phyloP scores from a whole-genome alignment of 2,329 filamentous ascomycete genomes.

The Colletotrichum horii region DNA sequence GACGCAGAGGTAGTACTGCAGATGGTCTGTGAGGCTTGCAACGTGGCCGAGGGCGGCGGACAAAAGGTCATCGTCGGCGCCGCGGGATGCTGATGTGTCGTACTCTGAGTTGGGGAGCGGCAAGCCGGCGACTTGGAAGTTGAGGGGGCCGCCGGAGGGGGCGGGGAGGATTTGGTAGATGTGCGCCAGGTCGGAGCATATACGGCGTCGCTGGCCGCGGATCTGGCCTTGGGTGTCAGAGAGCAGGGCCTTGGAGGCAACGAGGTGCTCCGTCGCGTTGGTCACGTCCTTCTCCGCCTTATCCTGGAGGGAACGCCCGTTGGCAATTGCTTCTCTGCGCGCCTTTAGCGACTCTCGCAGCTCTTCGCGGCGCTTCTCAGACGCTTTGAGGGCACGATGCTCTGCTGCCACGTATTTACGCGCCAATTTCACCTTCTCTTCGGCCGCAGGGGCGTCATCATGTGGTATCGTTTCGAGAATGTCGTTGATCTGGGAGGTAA shows the following conservation, averaged over 20 bases:
- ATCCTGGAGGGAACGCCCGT: slow-evolving; percentile 65
- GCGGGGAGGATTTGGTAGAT: slow-evolving; percentile 82
- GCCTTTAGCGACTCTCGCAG: slow-evolving; percentile 69
- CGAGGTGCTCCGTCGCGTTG: slow-evolving; percentile 64
- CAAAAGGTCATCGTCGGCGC: slow-evolving; percentile 68
- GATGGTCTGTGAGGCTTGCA: slow-evolving; percentile 73
- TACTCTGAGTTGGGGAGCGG: slow-evolving; percentile 82
- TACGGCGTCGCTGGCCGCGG: slow-evolving; percentile 85
- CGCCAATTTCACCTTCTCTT: slow-evolving; percentile 53
- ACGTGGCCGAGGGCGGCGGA: slow-evolving; percentile 84
- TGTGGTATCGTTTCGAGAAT: slow-evolving; percentile 49
- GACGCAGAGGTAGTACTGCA: slow-evolving; percentile 83
- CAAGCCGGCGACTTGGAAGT: slow-evolving; percentile 83
- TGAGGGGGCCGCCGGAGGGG: slow-evolving; percentile 63
- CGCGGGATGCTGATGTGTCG: slow-evolving; percentile 50
- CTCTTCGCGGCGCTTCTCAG: slow-evolving; percentile 68
- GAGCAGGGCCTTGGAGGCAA: slow-evolving; percentile 59
- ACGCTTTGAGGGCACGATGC: slow-evolving; percentile 67
- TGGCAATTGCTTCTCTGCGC: slow-evolving; percentile 70
- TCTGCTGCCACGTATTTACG: slow-evolving; percentile 66
- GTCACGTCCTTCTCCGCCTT: slow-evolving; percentile 65
- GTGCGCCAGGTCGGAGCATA: slow-evolving; percentile 79
- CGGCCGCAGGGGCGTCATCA: slow-evolving; percentile 51
- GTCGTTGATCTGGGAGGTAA: slow-evolving; percentile 79
- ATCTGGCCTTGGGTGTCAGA: slow-evolving; percentile 67